Conservation (phyloP, 202 grass and related monocot genomes). For the Hordeum pubiflorum region DNA sequence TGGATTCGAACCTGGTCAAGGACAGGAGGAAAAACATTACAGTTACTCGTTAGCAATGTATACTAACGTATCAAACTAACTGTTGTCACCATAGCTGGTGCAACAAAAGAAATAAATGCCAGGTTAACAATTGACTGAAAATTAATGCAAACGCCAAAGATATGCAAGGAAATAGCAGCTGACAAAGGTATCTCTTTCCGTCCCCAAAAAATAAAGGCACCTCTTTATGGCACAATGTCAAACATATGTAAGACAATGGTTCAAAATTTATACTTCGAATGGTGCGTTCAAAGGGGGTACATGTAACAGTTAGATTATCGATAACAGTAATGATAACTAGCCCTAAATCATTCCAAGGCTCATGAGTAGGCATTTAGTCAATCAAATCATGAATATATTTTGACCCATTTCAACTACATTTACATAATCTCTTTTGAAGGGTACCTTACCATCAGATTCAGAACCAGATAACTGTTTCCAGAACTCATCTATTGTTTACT, state of each 20-base stretch:
- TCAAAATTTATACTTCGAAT: neutral
- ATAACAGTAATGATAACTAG: neutral
- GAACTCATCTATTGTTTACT: neutral
- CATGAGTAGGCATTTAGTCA: neutral
- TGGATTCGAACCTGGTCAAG: slow-evolving; percentile 66
- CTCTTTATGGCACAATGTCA: slow-evolving; percentile 9
- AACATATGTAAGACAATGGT: neutral
- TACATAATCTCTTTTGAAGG: neutral
- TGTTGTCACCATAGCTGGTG: neutral
- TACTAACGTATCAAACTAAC: neutral
- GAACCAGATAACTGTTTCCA: neutral
- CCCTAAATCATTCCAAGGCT: neutral
- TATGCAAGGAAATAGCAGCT: neutral
- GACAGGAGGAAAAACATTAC: slow-evolving; percentile 13
- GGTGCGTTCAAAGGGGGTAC: neutral
- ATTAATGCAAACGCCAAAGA: slow-evolving; percentile 1
- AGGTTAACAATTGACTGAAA: slow-evolving; percentile 1
- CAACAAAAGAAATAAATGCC: neutral
- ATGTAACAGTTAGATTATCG: neutral
- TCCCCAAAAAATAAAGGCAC: neutral
- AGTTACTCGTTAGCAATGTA: neutral
- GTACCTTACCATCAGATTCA: neutral
- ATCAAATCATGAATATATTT: neutral
- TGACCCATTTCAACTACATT: neutral
- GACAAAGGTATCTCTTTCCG: neutral